Base-by-base conservation (phyloP, 2,329 filamentous ascomycete species). In the Lasiodiplodia citricola region DNA sequence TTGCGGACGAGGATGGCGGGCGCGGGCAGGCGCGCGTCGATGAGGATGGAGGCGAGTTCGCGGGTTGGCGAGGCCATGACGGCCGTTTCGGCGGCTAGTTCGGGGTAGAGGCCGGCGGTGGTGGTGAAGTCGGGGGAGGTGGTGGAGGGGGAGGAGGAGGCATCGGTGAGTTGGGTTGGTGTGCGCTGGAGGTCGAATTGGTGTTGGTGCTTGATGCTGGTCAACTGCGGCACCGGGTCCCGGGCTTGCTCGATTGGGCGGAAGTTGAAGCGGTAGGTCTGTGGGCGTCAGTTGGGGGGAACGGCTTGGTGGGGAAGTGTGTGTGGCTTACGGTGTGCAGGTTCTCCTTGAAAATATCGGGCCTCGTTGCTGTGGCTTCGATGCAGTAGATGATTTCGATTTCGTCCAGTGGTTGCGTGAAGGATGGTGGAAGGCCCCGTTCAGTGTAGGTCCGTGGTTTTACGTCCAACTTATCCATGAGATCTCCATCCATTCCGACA, bases 171-270 rank as follows among this genome's bases (percentile, higher is more conserved):
- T 44, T 13, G 58, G 16, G 10, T 25, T n/a, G 21, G 10, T 5
- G 38, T 51, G 25, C 44, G 28, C 6, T 63, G 60, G 11, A 63
- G 18, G 60, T 63, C 60, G 44, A 63, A 63, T 28, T 63, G 44
- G 44, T 63, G 60, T 13, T 63, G 60, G 16, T 63, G 60, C 28
- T 63, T 63, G 60, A 63, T 25, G 60, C 44, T 63, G 44, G 60
- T 63, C 31, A 63, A 18, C 4, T 21, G 44, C 7, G 60, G 60
- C 44, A 52, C 11, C 13, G 60, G 60, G 11, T 63, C 60, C 28
- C 60, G 37, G 35, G 60, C 44, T 63, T 63, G 60, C 28, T 63
- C 60, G 23, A 63, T 52, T 4, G 60, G 60, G 18, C 60, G 60
- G 60, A 64, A 64, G 60, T 64, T 64, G 44, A 64, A 52, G 31